Evolutionary conservation across 164 flowering plant genomes (phyloP).

Genomic region (Cinnamomum chago): DNA sequence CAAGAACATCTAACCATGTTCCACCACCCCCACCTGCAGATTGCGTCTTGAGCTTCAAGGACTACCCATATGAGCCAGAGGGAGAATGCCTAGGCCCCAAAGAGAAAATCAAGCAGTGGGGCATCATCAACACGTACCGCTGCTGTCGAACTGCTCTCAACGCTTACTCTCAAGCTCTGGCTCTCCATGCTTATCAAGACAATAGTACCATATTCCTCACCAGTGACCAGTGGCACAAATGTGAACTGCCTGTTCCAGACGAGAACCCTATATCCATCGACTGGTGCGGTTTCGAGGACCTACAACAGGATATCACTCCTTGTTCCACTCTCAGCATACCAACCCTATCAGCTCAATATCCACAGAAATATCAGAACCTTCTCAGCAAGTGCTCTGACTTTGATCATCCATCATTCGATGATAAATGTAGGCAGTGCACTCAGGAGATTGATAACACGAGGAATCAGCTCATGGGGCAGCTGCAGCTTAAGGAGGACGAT

Average conservation of each 20-base stretch:
- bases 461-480: conserved; percentile 8
- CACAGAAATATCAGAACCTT: conserved; percentile 1
- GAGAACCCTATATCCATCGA: conserved; percentile 20
- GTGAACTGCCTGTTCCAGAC: conserved; percentile 18
- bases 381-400: conserved; percentile 32
- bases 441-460: conserved; percentile 9
- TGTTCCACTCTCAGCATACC: conserved; percentile 32
- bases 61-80: conserved; percentile 34
- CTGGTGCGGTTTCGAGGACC: conserved; percentile 30
- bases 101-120: conserved; percentile 33
- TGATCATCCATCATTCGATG: conserved; percentile 16
- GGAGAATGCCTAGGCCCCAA: conserved; percentile 38
- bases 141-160: conserved; percentile 52
- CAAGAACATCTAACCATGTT: background rate
- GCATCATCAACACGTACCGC: conserved; percentile 23
- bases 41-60: conserved; percentile 33
- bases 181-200: conserved; percentile 14
- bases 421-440: conserved; percentile 30
- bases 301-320: conserved; percentile 18
- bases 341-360: background rate
- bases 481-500: background rate
- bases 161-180: conserved; percentile 36
- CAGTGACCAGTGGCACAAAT: conserved; percentile 30
- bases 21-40: conserved; percentile 17
- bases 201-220: conserved; percentile 26